These are phyloP conservation scores for Thelonectria olida DNA, from an alignment of 2,329 filamentous ascomycete species.

Conservation along the genomic window DNA sequence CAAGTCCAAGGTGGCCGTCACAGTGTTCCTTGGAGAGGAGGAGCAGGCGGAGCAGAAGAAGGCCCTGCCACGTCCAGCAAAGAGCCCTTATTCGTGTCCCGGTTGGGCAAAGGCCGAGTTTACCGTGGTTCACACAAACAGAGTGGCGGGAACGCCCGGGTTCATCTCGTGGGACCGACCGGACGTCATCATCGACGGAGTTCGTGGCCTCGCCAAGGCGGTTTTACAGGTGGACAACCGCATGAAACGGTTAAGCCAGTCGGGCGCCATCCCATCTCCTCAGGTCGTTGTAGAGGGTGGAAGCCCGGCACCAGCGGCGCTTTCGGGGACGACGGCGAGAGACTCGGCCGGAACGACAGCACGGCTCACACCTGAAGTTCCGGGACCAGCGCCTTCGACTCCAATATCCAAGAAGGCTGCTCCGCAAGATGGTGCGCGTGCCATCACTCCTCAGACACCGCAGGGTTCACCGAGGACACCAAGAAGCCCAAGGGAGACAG, in stretches of 20 bases:
- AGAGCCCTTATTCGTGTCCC: slow-evolving; percentile 53
- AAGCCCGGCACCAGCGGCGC: slow-evolving; percentile 31
- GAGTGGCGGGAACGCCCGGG: slow-evolving; percentile 51
- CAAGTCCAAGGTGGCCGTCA: slow-evolving; percentile 56
- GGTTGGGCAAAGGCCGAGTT: slow-evolving; percentile 58
- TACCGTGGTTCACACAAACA: slow-evolving; percentile 52
- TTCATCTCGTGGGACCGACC: slow-evolving; percentile 60
- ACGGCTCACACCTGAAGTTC: background rate
- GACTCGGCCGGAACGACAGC: slow-evolving; percentile 17
- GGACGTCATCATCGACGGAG: slow-evolving; percentile 54
- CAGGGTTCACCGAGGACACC: slow-evolving; percentile 9
- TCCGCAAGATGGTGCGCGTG: slow-evolving; percentile 21
- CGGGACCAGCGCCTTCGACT: slow-evolving; percentile 6
- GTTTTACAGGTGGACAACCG: slow-evolving; percentile 50
- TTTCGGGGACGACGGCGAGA: slow-evolving; percentile 41
- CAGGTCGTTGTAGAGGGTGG: slow-evolving; percentile 43
- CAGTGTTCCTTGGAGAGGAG: slow-evolving; percentile 55
- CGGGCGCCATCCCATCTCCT: slow-evolving; percentile 44
- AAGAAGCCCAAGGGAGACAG: background rate
- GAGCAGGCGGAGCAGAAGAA: slow-evolving; percentile 25
- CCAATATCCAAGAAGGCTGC: slow-evolving; percentile 17
- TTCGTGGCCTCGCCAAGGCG: slow-evolving; percentile 51
- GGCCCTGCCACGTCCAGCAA: slow-evolving; percentile 35
- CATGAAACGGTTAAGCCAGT: slow-evolving; percentile 42
- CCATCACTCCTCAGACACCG: slow-evolving; percentile 19